phyloP scores from a whole-genome alignment of 2,329 filamentous ascomycete genomes.

The Cytospora piceae region DNA sequence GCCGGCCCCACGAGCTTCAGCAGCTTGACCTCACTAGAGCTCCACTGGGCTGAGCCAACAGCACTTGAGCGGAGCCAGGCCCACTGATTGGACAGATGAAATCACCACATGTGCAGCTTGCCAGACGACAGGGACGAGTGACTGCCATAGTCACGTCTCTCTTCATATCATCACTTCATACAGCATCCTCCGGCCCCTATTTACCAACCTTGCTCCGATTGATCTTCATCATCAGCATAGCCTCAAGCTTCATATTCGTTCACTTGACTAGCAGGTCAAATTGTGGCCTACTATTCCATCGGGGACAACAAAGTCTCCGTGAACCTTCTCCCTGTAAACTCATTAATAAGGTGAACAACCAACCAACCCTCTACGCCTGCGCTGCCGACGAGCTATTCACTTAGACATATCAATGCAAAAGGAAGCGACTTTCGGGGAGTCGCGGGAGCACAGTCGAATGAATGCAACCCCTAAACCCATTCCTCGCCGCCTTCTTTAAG shows the following conservation, averaged over 20 bases:
- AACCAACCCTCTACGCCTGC: constrained; percentile 9
- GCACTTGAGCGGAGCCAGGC: neutral
- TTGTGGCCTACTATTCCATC: neutral
- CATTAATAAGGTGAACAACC: constrained; percentile 6
- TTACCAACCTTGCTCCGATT: neutral
- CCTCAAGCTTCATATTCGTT: neutral
- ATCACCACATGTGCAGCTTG: constrained; percentile 15
- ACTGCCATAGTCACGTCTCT: constrained; percentile 4
- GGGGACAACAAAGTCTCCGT: neutral
- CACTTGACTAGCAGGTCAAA: neutral
- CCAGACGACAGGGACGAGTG: neutral
- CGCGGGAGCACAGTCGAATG: constrained; percentile 42
- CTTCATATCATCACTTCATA: neutral
- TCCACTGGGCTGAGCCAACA: constrained; percentile 4
- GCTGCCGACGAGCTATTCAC: neutral
- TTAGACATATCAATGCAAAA: constrained; percentile 26
- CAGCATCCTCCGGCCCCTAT: neutral
- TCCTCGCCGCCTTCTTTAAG: constrained; percentile 97
- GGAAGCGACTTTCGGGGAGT: constrained; percentile 27
- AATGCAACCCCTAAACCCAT: constrained; percentile 99
- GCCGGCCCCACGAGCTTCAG: constrained; percentile 10
- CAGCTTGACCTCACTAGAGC: neutral
- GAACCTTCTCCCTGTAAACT: neutral
- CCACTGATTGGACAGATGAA: constrained; percentile 21
- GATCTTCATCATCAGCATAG: neutral